A percentile compares a stretch with the other conserved stretches of the same genome.
These are phyloP conservation scores for Apiosordaria backusii DNA, from an alignment of 495 filamentous ascomycete genomes.

Conservation along the genomic window DNA sequence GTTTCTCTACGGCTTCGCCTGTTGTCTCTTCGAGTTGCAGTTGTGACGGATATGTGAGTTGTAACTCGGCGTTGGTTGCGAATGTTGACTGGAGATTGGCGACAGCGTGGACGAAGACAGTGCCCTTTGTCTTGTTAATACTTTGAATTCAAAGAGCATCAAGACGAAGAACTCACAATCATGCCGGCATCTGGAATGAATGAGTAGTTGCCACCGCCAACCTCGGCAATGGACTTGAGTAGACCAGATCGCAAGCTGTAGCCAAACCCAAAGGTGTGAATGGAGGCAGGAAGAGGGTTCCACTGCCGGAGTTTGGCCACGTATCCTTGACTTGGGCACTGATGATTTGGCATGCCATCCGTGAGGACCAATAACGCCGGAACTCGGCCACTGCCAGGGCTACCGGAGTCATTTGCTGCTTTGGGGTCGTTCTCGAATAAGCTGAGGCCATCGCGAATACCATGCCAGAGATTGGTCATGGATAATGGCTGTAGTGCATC, in stretches of 20 bases:
- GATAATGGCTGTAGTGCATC: slow-evolving; percentile 25
- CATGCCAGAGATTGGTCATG: slow-evolving; percentile 44
- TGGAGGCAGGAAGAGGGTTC: slow-evolving; percentile 34
- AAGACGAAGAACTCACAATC: slow-evolving; percentile 33
- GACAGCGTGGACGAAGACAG: slow-evolving; percentile 46
- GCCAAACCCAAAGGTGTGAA: slow-evolving; percentile 50
- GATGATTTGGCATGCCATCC: slow-evolving; percentile 42
- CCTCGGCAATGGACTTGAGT: slow-evolving; percentile 45
- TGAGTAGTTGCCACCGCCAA: slow-evolving; percentile 42
- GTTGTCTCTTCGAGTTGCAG: slow-evolving; percentile 34
- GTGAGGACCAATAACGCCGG: slow-evolving; percentile 47
- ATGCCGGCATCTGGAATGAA: slow-evolving; percentile 49
- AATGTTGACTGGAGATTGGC: slow-evolving; percentile 47
- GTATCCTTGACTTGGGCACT: slow-evolving; percentile 35
- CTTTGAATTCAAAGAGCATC: not conserved
- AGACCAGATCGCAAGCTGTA: slow-evolving; percentile 39
- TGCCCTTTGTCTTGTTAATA: slow-evolving; percentile 28
- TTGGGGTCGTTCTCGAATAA: slow-evolving; percentile 27
- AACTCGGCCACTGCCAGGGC: slow-evolving; percentile 22
- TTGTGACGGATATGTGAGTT: slow-evolving; percentile 31
- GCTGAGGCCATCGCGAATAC: slow-evolving; percentile 34
- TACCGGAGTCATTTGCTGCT: not conserved
- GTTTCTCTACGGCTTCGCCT: slow-evolving; percentile 32
- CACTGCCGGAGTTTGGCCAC: slow-evolving; percentile 36
- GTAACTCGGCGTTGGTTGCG: slow-evolving; percentile 34